These are phyloP conservation scores for Phialophora verrucosa DNA, from an alignment of 2,329 filamentous ascomycete species.

Conservation along the genomic window DNA sequence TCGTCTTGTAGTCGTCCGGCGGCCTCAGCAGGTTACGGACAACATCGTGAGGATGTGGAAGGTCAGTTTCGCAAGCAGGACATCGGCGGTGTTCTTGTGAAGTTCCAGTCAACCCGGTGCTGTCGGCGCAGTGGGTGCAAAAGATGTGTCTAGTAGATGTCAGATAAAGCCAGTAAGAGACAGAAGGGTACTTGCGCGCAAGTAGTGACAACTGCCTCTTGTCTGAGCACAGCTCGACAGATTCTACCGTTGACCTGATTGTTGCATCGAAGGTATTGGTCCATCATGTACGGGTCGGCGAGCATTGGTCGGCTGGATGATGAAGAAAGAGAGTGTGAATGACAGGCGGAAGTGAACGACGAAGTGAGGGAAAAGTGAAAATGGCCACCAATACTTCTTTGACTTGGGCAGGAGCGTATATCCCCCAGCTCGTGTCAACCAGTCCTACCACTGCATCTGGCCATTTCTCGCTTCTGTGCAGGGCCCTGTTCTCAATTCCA, in stretches of 20 bases:
- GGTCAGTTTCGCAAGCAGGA: conserved; percentile 73
- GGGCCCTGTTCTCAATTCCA: neutral
- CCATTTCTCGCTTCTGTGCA: neutral
- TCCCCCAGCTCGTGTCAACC: neutral
- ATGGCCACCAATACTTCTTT: neutral
- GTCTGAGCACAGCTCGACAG: conserved; percentile 71
- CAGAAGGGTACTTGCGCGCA: conserved; percentile 68
- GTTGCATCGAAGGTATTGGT: conserved; percentile 78
- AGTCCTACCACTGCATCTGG: neutral
- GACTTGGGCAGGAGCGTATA: neutral
- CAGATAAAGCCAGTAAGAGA: conserved; percentile 19
- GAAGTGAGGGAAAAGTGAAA: conserved; percentile 2
- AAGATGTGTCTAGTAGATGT: conserved; percentile 73
- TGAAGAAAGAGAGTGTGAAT: conserved; percentile 17
- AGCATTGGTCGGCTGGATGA: neutral
- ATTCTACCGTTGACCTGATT: conserved; percentile 59
- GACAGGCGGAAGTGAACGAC: neutral
- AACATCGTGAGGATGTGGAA: conserved; percentile 76
- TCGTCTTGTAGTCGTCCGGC: conserved; percentile 88
- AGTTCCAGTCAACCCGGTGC: conserved; percentile 65
- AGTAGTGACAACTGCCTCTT: conserved; percentile 81
- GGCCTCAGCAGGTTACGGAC: conserved; percentile 74
- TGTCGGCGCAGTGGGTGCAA: conserved; percentile 74
- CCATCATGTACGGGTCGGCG: conserved; percentile 77
- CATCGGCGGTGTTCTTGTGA: conserved; percentile 65